Conservation (phyloP, 2,329 filamentous ascomycete genomes). For the Fusarium dimerum region DNA sequence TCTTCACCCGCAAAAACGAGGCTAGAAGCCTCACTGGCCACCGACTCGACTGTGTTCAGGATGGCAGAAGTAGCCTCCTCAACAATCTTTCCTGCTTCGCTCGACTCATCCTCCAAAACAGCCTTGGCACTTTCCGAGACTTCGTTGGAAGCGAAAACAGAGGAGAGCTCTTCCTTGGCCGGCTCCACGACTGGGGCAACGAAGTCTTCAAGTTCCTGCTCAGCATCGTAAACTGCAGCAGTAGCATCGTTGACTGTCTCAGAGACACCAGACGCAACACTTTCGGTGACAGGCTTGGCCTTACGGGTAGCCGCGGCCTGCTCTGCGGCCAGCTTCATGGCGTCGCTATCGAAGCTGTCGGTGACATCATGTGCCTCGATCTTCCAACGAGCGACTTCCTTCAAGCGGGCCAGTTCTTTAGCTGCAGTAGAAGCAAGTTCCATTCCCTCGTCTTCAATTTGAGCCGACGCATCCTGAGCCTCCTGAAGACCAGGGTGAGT, state of each 20-base stretch:
- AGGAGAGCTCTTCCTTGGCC: conserved; percentile 10
- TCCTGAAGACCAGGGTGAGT: conserved; percentile 70
- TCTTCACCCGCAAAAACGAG: conserved; percentile 13
- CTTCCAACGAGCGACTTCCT: conserved; percentile 85
- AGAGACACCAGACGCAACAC: conserved; percentile 13
- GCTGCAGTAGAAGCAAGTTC: conserved; percentile 74
- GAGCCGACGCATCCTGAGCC: conserved; percentile 66
- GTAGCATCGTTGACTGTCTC: conserved; percentile 14
- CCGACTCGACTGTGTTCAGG: conserved; percentile 10
- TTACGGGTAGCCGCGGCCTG: conserved; percentile 26
- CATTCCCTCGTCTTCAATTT: conserved; percentile 80
- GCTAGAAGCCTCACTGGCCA: conserved; percentile 18
- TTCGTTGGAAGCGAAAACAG: conserved; percentile 8
- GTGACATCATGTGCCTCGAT: conserved; percentile 71
- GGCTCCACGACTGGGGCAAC: conserved; percentile 21
- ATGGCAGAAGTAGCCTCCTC: conserved; percentile 16
- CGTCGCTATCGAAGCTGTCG: conserved; percentile 75
- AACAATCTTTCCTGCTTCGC: conserved; percentile 6
- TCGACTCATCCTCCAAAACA: conserved; percentile 5
- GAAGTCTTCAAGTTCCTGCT: conserved; percentile 23
- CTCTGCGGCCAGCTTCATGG: conserved; percentile 59
- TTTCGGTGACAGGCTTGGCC: conserved; percentile 31
- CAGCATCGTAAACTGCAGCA: conserved; percentile 10
- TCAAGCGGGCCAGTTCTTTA: conserved; percentile 76
- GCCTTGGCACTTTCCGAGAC: conserved; percentile 10